Evolutionary conservation across 2,329 filamentous ascomycete species (phyloP), one percentile per base, ranked within the genome.

Genomic region (Chaetomiaceae sp.): DNA sequence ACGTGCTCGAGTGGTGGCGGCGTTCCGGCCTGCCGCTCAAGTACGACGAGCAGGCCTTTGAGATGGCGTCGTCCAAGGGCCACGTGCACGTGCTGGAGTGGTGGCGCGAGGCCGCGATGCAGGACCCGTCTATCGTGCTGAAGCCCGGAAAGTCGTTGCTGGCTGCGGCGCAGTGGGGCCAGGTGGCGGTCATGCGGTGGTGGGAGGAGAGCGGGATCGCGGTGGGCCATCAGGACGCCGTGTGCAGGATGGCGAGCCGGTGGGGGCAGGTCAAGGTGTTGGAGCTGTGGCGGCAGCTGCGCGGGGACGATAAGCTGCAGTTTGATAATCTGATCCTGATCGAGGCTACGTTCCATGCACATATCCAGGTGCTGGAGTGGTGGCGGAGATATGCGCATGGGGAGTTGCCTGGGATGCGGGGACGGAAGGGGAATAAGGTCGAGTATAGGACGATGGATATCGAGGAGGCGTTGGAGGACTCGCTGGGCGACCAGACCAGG

Each of bases 401-500:
- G 44, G 74, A 78, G 62, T 71, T 80, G 29, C 73, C 73, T 1
- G 77, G 74, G 36, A 81, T 76, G 78, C 70, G 75, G 36, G 78
- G 78, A 14, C 71, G 75, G 29, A 73, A 73, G 57, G 82, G 84
- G 0, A 77, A 91, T 61, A 79, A 81, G 48, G 90, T 96, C 23
- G 90, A 95, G 69, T 96, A 96, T 70, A 91, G 92, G 68, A 95
- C 90, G 1, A 96, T 90, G 68, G 90, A 95, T 68, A 94, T 97
- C 56, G 91, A 96, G 67, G 92, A 96, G 71, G 91, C 91, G 0
- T 77, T 96, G 34, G 91, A 96, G 67, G 91, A 96, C 66, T 89
- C 89, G 20, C 81, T 92, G 45, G 81, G 80, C 8, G 84, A 86
- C 50, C 57, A 90, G 57, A 82, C 84, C 59, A 79, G 80, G 33